Conservation (phyloP, 257 asterid species). For the Solanum rostratum region DNA sequence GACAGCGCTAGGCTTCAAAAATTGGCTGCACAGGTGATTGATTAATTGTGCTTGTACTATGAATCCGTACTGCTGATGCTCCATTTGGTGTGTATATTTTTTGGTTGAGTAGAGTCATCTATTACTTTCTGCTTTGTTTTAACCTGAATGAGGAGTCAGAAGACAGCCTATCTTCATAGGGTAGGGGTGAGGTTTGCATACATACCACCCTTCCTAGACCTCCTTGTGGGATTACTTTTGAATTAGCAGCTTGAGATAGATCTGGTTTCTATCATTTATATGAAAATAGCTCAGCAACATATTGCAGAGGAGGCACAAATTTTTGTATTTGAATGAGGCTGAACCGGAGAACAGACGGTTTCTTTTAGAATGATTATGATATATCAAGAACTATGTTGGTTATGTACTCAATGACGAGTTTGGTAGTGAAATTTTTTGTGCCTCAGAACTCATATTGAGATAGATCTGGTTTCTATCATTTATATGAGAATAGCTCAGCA, state of each 20-base stretch:
- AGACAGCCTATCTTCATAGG: not conserved
- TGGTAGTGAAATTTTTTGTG: too few species aligned
- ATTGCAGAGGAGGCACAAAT: not conserved
- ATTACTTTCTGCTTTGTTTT: not conserved
- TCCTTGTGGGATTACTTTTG: not conserved
- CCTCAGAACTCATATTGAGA: too few species aligned
- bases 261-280: not conserved
- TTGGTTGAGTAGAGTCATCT: not conserved
- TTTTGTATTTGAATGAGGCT: not conserved
- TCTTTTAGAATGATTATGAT: not conserved
- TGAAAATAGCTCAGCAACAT: not conserved
- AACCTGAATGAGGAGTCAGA: not conserved
- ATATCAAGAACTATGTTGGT: not conserved
- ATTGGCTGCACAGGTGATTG: conserved; percentile 80
- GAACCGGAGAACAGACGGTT: not conserved
- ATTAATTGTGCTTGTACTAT: not conserved
- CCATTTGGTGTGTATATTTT: not conserved
- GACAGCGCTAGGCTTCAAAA: conserved; percentile 61
- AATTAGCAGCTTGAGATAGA: not conserved
- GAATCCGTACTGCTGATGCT: not conserved
- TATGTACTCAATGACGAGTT: not conserved
- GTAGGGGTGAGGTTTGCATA: not conserved
- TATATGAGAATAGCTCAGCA: not conserved
- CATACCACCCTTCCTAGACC: not conserved
- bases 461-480: not conserved